Base-by-base conservation (phyloP, 2,329 filamentous ascomycete species). In the Cordyceps fumosorosea region DNA sequence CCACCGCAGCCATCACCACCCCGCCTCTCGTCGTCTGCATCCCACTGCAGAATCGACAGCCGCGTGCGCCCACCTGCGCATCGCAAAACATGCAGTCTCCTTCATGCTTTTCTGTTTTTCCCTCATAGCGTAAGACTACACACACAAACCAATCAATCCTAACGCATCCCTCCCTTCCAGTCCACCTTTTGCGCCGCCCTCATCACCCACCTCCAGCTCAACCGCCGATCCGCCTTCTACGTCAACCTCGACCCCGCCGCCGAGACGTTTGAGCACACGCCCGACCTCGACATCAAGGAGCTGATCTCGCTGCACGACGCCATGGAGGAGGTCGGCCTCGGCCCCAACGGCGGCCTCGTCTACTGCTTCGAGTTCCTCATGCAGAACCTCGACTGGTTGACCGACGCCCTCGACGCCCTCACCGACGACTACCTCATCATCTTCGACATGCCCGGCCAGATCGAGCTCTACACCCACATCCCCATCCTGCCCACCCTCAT, bases 381-480 rank as follows among this genome's bases (percentile, higher is more conserved):
- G 73, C 90, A 96, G 74, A 96, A 97, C 73, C 86, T 96, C 65
- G 92, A 96, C 77, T 97, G 95, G 76, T 80, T 97, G 56, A 90
- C 89, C 53, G 89, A 96, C 65, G 87, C 89, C 20, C 85, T 97
- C 62, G 91, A 96, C 69, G 84, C 87, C 48, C 81, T 96, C 62
- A 93, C 91, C 11, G 95, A 99, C 70, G 95, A 98, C 70, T 97
- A 96, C 75, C 84, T 99, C 65, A 96, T 98, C 75, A 90, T 99
- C 66, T 92, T 99, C 77, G 95, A 99, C 77, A 97, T 98, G 90
- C 95, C 95, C 0, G 95, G 95, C 62, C 95, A 99, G 79, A 98
- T 99, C 75, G 95, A 99, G 78, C 85, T 99, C 16, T 99, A 98
- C 78, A 98, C 93, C 2, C 95, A 99, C 74, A 90, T 98, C 40